Percentiles rank a stretch among this genome's conserved stretches.
These are phyloP conservation scores for Symbiodinium pilosum DNA, from an alignment of 73 alveolate species.

Conservation along the genomic window DNA sequence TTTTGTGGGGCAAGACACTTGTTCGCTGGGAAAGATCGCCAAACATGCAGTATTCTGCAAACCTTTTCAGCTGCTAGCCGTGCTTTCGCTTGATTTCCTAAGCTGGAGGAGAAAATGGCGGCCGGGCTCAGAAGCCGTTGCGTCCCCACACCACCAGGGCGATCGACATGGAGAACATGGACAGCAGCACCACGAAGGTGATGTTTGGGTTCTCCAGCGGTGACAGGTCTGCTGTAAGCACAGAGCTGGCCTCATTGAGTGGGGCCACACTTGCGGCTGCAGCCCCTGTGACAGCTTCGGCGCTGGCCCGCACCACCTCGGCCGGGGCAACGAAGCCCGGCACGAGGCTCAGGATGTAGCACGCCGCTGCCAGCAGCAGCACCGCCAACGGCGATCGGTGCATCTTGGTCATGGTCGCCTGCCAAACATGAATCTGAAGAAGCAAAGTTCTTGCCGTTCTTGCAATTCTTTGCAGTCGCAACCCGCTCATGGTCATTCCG, in stretches of 20 bases:
- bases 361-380: conserved; percentile 22
- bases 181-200: conserved; percentile 58
- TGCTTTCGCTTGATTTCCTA: too few relatives aligned
- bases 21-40: too few relatives aligned
- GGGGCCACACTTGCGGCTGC: conserved; percentile 1
- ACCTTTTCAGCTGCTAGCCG: too few relatives aligned
- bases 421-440: too few relatives aligned
- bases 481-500: too few relatives aligned
- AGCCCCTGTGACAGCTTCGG: background rate
- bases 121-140: conserved; percentile 8
- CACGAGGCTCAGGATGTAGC: conserved; percentile 4
- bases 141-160: conserved; percentile 37
- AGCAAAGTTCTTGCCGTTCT: too few relatives aligned
- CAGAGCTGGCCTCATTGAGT: background rate
- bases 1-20: too few relatives aligned
- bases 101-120: too few relatives aligned
- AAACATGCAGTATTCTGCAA: too few relatives aligned
- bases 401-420: background rate
- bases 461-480: too few relatives aligned
- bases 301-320: background rate
- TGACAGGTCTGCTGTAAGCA: conserved; percentile 42
- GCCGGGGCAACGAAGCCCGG: conserved; percentile 52
- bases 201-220: conserved; percentile 48
- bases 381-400: conserved; percentile 20
- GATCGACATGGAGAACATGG: conserved; percentile 35